A percentile compares a stretch with the other conserved stretches of the same genome.
These are phyloP conservation scores for Acanthamoeba quina DNA, from an alignment of 208 protist species.

Conservation along the genomic window DNA sequence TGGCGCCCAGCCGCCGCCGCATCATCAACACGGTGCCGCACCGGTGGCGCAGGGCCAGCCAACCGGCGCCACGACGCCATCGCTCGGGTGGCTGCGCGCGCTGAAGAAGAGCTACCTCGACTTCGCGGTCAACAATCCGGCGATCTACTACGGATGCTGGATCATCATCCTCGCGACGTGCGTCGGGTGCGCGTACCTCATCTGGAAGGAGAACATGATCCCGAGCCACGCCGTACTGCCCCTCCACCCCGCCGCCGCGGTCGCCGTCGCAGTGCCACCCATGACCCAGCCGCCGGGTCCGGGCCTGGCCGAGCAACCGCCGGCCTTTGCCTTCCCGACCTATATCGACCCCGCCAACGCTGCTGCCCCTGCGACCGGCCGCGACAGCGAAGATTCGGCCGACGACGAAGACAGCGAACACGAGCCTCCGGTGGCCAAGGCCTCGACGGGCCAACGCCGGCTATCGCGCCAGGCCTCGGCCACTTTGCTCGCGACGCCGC, in stretches of 20 bases:
- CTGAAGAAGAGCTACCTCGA: conserved; percentile 43
- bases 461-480: background rate
- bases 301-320: background rate
- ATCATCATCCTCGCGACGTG: conserved; percentile 11
- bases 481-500: background rate
- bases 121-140: conserved; percentile 27
- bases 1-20: background rate
- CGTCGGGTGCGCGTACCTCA: conserved; percentile 24
- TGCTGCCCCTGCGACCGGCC: background rate
- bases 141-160: conserved; percentile 7
- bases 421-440: background rate
- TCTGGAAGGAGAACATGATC: conserved; percentile 41
- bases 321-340: conserved; percentile 13
- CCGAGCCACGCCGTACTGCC: background rate
- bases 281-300: conserved; percentile 21
- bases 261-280: background rate
- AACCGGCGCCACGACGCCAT: background rate
- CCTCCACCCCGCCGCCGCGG: background rate
- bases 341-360: background rate
- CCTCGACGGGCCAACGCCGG: background rate
- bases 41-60: background rate
- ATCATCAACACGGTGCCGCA: background rate
- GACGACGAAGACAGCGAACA: conserved; percentile 18
- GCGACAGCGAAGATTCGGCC: background rate
- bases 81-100: background rate